Evolutionary conservation across 2,329 filamentous ascomycete genomes (phyloP).

Genomic region (Cladosporium sp.): DNA sequence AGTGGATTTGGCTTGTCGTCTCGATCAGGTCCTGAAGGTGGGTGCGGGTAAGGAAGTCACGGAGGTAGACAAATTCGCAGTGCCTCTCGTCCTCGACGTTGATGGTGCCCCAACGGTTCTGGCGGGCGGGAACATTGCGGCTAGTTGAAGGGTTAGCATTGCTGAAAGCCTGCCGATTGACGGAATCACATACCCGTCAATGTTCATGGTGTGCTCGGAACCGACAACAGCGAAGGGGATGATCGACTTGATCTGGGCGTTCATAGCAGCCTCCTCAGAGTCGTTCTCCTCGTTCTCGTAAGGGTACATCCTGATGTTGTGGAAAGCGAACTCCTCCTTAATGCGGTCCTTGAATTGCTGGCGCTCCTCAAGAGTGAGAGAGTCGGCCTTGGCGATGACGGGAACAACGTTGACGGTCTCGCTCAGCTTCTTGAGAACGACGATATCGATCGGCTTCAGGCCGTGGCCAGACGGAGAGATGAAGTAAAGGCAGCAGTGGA

Average conservation of each 20-base stretch:
- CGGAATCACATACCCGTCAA: constrained; percentile 57
- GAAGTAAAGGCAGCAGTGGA: constrained; percentile 99
- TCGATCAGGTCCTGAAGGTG: constrained; percentile 98
- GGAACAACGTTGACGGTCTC: constrained; percentile 99
- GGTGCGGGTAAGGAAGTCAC: constrained; percentile 96
- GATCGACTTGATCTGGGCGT: constrained; percentile 94
- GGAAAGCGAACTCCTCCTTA: constrained; percentile 99
- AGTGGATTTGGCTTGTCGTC: constrained; percentile 99
- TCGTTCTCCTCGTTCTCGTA: constrained; percentile 99
- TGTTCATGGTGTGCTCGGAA: constrained; percentile 95
- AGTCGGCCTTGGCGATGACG: constrained; percentile 97
- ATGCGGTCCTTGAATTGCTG: constrained; percentile 94
- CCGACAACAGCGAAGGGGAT: constrained; percentile 97
- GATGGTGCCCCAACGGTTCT: constrained; percentile 99
- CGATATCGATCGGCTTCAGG: constrained; percentile 98
- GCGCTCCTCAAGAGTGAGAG: constrained; percentile 90
- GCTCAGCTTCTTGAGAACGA: constrained; percentile 98
- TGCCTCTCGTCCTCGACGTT: constrained; percentile 99
- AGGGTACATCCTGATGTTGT: constrained; percentile 99
- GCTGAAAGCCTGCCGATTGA: neutral
- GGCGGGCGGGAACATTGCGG: constrained; percentile 62
- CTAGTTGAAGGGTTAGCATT: neutral
- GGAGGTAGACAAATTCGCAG: constrained; percentile 98
- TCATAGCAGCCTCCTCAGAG: constrained; percentile 88
- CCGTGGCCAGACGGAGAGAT: constrained; percentile 98